Conservation (phyloP, 345 rosid genomes). For the Turnera subulata region DNA sequence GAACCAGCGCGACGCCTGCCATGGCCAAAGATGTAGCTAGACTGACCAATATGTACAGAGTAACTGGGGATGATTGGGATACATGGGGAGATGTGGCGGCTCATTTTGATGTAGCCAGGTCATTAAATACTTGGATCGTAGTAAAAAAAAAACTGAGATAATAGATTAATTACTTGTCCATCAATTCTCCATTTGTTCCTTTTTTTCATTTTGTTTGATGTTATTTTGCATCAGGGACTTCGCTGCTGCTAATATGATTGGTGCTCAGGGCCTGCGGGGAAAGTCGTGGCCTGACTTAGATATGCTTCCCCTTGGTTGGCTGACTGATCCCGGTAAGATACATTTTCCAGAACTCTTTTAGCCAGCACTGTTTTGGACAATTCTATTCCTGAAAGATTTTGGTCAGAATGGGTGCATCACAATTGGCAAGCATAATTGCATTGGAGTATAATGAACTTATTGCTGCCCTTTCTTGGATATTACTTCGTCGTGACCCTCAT, state of each 20-base stretch:
- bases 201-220: conserved; percentile 1
- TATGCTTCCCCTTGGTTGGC: conserved; percentile 93
- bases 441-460: no score
- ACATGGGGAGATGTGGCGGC: conserved; percentile 71
- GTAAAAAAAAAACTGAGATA: no score
- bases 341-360: conserved; percentile 8
- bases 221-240: conserved; percentile 52
- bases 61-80: conserved; percentile 98
- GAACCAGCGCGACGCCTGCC: conserved; percentile 70
- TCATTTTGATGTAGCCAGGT: conserved; percentile 87
- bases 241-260: conserved; percentile 61
- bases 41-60: conserved; percentile 74
- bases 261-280: conserved; percentile 58
- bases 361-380: not conserved
- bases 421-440: no score
- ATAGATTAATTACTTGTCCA: conserved; percentile 5
- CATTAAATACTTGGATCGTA: no score
- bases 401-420: no score
- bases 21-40: conserved; percentile 70
- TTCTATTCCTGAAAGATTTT: not conserved
- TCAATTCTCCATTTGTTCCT: not conserved
- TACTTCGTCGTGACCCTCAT: not conserved
- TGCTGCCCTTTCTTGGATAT: no score
- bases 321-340: conserved; percentile 67
- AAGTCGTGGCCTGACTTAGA: conserved; percentile 92